Conservation (phyloP, 2,329 filamentous ascomycete genomes). For the Aureobasidium sp. region DNA sequence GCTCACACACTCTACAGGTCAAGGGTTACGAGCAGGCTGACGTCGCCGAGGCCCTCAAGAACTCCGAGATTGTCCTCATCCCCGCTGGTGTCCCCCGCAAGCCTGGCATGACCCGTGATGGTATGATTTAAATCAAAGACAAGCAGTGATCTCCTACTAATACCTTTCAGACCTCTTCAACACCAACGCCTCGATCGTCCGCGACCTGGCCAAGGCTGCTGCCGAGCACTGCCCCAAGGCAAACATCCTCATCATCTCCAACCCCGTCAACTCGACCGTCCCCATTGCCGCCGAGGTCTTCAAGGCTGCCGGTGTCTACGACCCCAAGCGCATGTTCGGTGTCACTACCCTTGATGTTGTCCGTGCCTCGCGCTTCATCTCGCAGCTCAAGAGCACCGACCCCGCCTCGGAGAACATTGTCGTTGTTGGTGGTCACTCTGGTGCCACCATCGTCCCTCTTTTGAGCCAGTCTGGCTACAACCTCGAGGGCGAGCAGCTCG, state of each 20-base stretch:
- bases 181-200: conserved; percentile 99
- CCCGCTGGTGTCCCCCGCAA: conserved; percentile 97
- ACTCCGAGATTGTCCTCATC: conserved; percentile 89
- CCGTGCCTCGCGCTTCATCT: conserved; percentile 95
- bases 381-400: conserved; percentile 83
- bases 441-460: conserved; percentile 95
- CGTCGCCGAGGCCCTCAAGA: conserved; percentile 72
- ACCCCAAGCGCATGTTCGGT: conserved; percentile 98
- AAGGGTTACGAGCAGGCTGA: conserved; percentile 75
- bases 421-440: conserved; percentile 94
- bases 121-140: conserved; percentile 33
- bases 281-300: conserved; percentile 95
- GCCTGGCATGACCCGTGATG: conserved; percentile 98
- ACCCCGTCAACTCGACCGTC: conserved; percentile 99
- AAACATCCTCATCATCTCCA: conserved; percentile 95
- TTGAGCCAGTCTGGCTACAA: conserved; percentile 91
- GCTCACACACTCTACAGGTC: conserved; percentile 45
- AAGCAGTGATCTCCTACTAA: neutral
- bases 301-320: conserved; percentile 93
- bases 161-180: conserved; percentile 80
- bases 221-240: conserved; percentile 84
- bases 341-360: conserved; percentile 99
- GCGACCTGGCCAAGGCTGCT: conserved; percentile 91
- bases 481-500: conserved; percentile 66
- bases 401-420: conserved; percentile 89